Percentiles rank a stretch among this genome's conserved stretches.
These are phyloP conservation scores for Carex parvula DNA, from an alignment of 176 grass and related monocot species.

Conservation along the genomic window DNA sequence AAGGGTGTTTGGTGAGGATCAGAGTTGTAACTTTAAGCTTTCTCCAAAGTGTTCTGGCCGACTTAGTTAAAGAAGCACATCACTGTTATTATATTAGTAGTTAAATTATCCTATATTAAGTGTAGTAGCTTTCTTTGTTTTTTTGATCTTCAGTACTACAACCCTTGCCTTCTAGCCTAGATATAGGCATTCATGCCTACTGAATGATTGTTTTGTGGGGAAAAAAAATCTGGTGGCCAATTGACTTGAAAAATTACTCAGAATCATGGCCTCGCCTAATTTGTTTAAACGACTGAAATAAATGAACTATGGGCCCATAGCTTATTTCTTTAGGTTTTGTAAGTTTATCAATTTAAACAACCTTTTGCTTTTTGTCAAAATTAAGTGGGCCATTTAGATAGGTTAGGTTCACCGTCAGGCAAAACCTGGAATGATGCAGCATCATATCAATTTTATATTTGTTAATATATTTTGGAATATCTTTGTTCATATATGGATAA, in stretches of 20 bases:
- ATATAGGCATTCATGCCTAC: not conserved
- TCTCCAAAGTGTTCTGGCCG: not conserved
- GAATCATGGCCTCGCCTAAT: not conserved
- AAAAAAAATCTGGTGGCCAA: not conserved
- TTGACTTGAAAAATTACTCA: not conserved
- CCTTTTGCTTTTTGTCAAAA: slow-evolving; percentile 1
- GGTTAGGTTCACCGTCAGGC: not conserved
- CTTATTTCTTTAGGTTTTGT: not conserved
- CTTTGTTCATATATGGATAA: not conserved
- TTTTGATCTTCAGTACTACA: not conserved
- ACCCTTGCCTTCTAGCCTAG: not conserved
- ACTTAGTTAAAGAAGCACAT: not conserved
- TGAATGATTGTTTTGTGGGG: not conserved
- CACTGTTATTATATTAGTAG: not conserved
- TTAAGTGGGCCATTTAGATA: not conserved
- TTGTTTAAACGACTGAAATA: not conserved
- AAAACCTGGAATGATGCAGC: not conserved
- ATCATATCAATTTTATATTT: slow-evolving; percentile 5
- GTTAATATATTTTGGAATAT: not conserved
- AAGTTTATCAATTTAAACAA: not conserved
- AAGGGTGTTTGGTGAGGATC: slow-evolving; percentile 18
- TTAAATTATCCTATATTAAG: not conserved
- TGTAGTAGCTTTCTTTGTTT: not conserved
- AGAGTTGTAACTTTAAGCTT: not conserved
- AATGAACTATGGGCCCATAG: not conserved